Evolutionary conservation across 148 eudicot species (phyloP).

Genomic region (Rhododendron williamsianum): DNA sequence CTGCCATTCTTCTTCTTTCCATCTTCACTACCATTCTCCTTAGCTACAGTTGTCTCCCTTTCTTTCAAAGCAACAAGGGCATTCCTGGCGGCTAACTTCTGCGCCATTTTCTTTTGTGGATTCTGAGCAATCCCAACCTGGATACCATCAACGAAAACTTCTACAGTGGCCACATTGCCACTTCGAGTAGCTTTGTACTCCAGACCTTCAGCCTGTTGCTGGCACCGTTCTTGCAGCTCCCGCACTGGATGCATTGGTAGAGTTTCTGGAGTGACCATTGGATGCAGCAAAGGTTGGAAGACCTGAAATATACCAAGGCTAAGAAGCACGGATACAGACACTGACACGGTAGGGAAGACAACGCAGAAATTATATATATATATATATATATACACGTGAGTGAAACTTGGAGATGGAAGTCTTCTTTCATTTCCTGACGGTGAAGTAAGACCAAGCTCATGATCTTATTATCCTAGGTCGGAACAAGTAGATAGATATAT

Average conservation of each 20-base stretch:
- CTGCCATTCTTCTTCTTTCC: conserved; percentile 63
- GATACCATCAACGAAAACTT: conserved; percentile 83
- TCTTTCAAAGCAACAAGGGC: conserved; percentile 77
- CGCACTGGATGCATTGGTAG: conserved; percentile 99
- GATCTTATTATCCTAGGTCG: too few species aligned
- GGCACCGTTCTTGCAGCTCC: conserved; percentile 97
- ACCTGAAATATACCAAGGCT: conserved; percentile 40
- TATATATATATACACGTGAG: too few species aligned
- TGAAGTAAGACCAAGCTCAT: too few species aligned
- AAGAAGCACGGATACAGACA: not conserved
- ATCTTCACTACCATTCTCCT: conserved; percentile 45
- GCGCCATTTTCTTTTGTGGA: conserved; percentile 98
- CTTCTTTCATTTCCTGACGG: too few species aligned
- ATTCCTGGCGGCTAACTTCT: conserved; percentile 91
- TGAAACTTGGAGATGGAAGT: too few species aligned
- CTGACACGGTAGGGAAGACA: not conserved
- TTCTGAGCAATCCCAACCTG: conserved; percentile 90
- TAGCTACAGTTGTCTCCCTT: conserved; percentile 60
- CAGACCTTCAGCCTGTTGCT: conserved; percentile 95
- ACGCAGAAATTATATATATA: not conserved
- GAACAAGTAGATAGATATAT: too few species aligned
- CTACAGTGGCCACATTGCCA: conserved; percentile 90
- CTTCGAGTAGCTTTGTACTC: conserved; percentile 86
- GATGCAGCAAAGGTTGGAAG: conserved; percentile 87
- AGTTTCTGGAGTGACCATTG: conserved; percentile 98